Conservation (phyloP, 768 basidiomycete species). For the Rhodocollybia butyracea region DNA sequence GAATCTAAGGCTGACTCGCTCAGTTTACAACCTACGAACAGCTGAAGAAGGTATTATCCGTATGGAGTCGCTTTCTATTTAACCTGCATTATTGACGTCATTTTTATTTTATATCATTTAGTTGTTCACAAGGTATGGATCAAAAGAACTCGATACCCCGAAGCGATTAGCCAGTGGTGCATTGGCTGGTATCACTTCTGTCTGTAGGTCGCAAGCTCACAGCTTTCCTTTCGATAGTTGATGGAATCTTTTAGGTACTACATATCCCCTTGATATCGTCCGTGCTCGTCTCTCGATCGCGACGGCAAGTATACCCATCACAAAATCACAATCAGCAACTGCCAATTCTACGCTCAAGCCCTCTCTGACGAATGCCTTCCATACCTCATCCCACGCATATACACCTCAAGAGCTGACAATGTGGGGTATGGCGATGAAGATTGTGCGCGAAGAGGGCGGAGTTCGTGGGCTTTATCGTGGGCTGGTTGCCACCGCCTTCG, state of each 20-base stretch:
- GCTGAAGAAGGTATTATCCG: constrained; percentile 67
- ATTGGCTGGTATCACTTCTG: constrained; percentile 90
- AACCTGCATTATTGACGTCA: constrained; percentile 27
- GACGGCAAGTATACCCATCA: constrained; percentile 67
- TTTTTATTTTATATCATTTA: constrained; percentile 24
- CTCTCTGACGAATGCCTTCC: constrained; percentile 49
- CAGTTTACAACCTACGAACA: constrained; percentile 87
- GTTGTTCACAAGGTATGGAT: constrained; percentile 70
- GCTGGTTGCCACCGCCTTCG: constrained; percentile 76
- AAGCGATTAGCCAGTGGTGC: constrained; percentile 84
- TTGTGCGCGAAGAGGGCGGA: constrained; percentile 91
- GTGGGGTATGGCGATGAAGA: constrained; percentile 86
- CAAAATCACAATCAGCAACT: constrained; percentile 20
- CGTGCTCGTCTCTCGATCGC: constrained; percentile 91
- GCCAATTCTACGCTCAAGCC: constrained; percentile 16
- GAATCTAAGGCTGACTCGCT: background rate
- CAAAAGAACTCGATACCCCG: constrained; percentile 81
- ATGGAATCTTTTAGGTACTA: constrained; percentile 50
- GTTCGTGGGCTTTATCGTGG: constrained; percentile 85
- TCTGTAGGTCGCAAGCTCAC: constrained; percentile 56
- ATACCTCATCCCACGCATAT: constrained; percentile 43
- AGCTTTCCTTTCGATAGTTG: constrained; percentile 4
- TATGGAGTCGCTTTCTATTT: background rate
- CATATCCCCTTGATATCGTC: constrained; percentile 93
- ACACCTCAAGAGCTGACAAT: constrained; percentile 62